Percentiles rank a stretch among this genome's conserved stretches.
Evolutionary conservation across 306 rosid species (phyloP).

Genomic region (Prunus kanzakura): DNA sequence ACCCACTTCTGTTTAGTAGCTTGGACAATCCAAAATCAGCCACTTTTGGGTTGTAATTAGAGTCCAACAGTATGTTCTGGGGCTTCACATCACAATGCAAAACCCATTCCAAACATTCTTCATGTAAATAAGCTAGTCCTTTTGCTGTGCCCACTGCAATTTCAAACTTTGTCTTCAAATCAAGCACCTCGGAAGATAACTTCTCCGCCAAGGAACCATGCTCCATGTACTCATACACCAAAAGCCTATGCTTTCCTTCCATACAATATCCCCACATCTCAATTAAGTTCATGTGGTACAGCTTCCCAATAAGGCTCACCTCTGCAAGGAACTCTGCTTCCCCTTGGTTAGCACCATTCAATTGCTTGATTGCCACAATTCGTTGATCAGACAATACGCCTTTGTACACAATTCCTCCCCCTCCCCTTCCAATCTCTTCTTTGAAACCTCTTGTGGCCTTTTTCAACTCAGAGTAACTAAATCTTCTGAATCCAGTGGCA

Average conservation of each 20-base stretch:
- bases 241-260: conserved; percentile 40
- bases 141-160: conserved; percentile 43
- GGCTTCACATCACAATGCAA: conserved; percentile 60
- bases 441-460: conserved; percentile 38
- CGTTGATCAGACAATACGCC: conserved; percentile 34
- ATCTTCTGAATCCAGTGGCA: conserved; percentile 36
- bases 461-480: conserved; percentile 40
- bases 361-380: conserved; percentile 35
- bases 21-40: conserved; percentile 56
- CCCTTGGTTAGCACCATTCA: conserved; percentile 34
- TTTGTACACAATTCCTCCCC: conserved; percentile 44
- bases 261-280: conserved; percentile 49
- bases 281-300: conserved; percentile 57
- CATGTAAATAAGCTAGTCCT: conserved; percentile 46
- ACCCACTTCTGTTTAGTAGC: conserved; percentile 20
- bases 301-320: conserved; percentile 46
- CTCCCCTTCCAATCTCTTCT: conserved; percentile 52
- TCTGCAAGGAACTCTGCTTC: conserved; percentile 53
- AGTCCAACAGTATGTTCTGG: conserved; percentile 46
- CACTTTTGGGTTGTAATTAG: conserved; percentile 44
- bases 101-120: conserved; percentile 56
- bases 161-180: conserved; percentile 33
- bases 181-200: conserved; percentile 23
- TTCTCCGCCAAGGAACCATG: conserved; percentile 38
- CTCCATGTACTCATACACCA: conserved; percentile 46